These are phyloP conservation scores for Sporothrix globosa DNA, from an alignment of 2,329 filamentous ascomycete genomes.

Conservation along the genomic window DNA sequence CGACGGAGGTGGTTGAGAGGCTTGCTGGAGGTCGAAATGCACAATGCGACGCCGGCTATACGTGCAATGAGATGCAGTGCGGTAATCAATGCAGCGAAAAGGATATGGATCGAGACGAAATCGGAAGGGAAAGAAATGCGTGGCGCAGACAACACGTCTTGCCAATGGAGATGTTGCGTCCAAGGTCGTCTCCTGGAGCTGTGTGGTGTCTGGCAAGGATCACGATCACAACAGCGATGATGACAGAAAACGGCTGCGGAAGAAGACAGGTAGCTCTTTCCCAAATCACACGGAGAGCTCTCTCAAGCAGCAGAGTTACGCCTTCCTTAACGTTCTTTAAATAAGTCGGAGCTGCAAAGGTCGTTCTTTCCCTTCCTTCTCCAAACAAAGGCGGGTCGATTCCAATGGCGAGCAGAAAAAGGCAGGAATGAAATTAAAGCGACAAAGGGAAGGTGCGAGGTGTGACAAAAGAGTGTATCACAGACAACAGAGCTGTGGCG, in stretches of 20 bases:
- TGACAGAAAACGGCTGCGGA: background rate
- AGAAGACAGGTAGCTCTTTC: background rate
- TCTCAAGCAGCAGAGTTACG: background rate
- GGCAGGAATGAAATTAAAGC: background rate
- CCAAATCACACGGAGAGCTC: background rate
- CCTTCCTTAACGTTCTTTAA: background rate
- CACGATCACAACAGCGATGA: conserved; percentile 8
- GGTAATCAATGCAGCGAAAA: background rate
- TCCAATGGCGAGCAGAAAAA: background rate
- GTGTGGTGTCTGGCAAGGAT: background rate
- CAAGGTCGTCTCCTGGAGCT: background rate
- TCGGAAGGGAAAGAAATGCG: background rate
- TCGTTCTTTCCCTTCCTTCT: background rate
- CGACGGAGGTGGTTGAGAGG: background rate
- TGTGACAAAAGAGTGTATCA: conserved; percentile 1
- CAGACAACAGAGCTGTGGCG: background rate
- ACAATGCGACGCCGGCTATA: background rate
- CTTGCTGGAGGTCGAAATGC: background rate
- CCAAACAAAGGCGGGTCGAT: background rate
- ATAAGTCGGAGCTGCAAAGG: background rate
- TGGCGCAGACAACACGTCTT: conserved; percentile 8
- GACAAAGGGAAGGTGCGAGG: conserved; percentile 1
- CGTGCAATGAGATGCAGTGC: background rate
- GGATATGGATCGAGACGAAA: background rate
- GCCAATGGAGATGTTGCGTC: background rate